phyloP scores from a whole-genome alignment of 768 basidiomycete species.

The Termitomyces sp. region DNA sequence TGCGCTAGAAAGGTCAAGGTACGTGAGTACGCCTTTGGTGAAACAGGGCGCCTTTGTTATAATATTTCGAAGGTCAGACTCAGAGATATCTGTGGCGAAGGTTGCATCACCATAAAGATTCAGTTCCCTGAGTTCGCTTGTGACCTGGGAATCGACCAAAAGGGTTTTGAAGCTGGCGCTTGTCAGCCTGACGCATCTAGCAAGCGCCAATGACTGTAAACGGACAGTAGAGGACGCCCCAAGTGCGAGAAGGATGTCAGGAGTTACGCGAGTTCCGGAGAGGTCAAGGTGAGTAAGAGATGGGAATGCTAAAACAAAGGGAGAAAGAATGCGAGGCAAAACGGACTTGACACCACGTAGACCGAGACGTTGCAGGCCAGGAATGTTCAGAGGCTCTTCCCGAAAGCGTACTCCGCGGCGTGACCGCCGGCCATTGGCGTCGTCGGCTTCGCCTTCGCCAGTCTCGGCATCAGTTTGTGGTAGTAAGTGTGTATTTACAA shows the following conservation, averaged over 20 bases:
- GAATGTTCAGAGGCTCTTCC: conserved; percentile 58
- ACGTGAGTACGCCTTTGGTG: conserved; percentile 65
- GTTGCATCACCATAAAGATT: conserved; percentile 89
- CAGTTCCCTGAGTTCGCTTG: conserved; percentile 64
- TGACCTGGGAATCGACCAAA: conserved; percentile 64
- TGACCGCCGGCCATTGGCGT: conserved; percentile 24
- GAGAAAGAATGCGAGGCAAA: conserved; percentile 58
- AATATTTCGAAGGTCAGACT: conserved; percentile 63
- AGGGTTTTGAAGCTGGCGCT: conserved; percentile 74
- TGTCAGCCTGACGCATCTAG: conserved; percentile 81
- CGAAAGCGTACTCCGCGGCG: conserved; percentile 23
- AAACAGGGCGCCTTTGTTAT: conserved; percentile 79
- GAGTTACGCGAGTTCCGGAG: conserved; percentile 79
- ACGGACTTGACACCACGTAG: conserved; percentile 81
- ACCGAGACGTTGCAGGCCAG: conserved; percentile 73
- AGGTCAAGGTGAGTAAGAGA: conserved; percentile 88
- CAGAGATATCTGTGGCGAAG: conserved; percentile 68
- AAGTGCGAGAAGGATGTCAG: conserved; percentile 69
- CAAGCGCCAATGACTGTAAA: conserved; percentile 77
- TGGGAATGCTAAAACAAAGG: conserved; percentile 80
- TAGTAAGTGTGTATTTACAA: conserved; percentile 66
- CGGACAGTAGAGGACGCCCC: conserved; percentile 60
- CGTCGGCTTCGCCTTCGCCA: conserved; percentile 40
- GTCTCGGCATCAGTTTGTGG: conserved; percentile 36
- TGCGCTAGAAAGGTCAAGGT: conserved; percentile 87